Evolutionary conservation across 2,329 filamentous ascomycete species (phyloP), one percentile per base, ranked within the genome.

Genomic region (Biscogniauxia marginata): DNA sequence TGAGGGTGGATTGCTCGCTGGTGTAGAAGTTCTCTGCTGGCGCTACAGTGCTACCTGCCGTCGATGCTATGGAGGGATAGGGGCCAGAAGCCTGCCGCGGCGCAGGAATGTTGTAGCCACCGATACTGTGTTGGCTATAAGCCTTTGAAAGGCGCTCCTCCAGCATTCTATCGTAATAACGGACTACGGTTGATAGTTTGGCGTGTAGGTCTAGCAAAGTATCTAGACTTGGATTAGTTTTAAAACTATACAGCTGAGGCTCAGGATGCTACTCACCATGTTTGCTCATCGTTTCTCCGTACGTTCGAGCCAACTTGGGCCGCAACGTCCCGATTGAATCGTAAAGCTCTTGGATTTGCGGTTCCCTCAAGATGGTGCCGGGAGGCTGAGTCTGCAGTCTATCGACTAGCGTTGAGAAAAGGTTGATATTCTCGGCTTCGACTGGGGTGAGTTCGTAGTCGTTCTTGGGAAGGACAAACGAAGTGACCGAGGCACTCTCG

Each of bases 241-340:
- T n/a, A 8, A 57, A 39, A 21, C 8, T 4, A 24, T 9, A 8
- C 23, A 9, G 5, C 19, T 11, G 6, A 16, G 39, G 49, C 19
- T 18, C 3, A 20, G 3, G n/a, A 9, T 23, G 39, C 24, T 49
- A 75, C 85, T 71, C 77, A 91, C 91, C 93, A 73, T 98, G 95
- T 74, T 99, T 99, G 83, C 95, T 98, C 95, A 99, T 98, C 0
- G 95, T 97, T 77, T 99, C 95, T 54, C 95, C 95, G 70, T 98
- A 97, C 0, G 93, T 97, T 55, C 95, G 85, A 4, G 95, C 95
- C 54, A 99, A 80, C 73, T 99, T 99, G 1, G 95, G 95, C 50
- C 95, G 84, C 60, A 99, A 77, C 16, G 91, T 83, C n/a, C 93
- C 92, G 66, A 99, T 98, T 66, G 93, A 96, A 69, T 98, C 95